Evolutionary conservation across 2,329 filamentous ascomycete species (phyloP).

Genomic region (Hymenotorrendiella dingleyae): DNA sequence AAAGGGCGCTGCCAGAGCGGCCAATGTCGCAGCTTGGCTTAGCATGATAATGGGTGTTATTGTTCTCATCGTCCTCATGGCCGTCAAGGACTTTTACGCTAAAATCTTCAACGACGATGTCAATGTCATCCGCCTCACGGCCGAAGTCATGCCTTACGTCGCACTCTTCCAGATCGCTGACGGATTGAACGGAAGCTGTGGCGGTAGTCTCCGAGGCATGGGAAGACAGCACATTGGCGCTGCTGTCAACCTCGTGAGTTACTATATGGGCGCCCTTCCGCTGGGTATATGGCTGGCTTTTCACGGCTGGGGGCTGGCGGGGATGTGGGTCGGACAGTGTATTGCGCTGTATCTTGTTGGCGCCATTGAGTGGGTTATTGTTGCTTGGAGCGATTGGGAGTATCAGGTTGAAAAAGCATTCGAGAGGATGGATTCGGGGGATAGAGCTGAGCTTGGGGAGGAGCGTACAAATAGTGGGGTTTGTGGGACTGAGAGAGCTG

Average conservation of each 20-base stretch:
- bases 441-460: conserved; percentile 17
- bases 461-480: conserved; percentile 6
- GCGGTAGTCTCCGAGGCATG: conserved; percentile 76
- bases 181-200: conserved; percentile 78
- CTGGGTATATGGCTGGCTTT: conserved; percentile 81
- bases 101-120: conserved; percentile 76
- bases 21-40: conserved; percentile 69
- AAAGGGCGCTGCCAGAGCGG: conserved; percentile 61
- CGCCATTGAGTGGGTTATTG: conserved; percentile 70
- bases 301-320: conserved; percentile 74
- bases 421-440: conserved; percentile 56
- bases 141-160: conserved; percentile 76
- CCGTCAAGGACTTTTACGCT: conserved; percentile 66
- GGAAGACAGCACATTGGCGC: conserved; percentile 82
- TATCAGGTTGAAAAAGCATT: conserved; percentile 66
- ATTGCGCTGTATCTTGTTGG: conserved; percentile 78
- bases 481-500: conserved; percentile 1
- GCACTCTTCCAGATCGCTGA: conserved; percentile 89
- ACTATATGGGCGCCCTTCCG: conserved; percentile 76
- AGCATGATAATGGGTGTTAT: conserved; percentile 62
- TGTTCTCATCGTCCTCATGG: conserved; percentile 65
- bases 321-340: conserved; percentile 80
- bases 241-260: conserved; percentile 73
- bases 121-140: conserved; percentile 65
- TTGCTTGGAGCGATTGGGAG: conserved; percentile 73